Evolutionary conservation across 129 eudicot genomes (phyloP).

Genomic region (Centaurea solstitialis): DNA sequence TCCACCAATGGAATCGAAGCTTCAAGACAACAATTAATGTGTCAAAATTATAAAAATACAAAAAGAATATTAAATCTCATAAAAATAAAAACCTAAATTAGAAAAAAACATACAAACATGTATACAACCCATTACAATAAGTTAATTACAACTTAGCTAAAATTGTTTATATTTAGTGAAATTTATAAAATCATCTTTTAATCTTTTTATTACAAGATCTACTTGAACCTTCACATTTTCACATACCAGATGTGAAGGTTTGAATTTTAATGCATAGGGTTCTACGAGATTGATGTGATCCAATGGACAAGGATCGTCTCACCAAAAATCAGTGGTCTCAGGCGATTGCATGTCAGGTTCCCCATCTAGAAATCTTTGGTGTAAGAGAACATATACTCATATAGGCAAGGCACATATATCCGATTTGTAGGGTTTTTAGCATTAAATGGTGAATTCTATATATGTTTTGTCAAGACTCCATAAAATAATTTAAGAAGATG

Average conservation of each 20-base stretch:
- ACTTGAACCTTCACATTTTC: not conserved
- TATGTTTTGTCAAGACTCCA: not conserved
- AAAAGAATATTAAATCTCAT: not conserved
- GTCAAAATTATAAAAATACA: not conserved
- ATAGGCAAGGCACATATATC: not conserved
- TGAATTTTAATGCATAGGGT: not conserved
- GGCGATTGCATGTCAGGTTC: no score
- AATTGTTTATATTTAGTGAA: no score
- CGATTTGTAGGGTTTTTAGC: not conserved
- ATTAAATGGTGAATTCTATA: not conserved
- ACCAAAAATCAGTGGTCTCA: no score
- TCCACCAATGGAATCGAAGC: not conserved
- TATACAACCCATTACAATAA: no score
- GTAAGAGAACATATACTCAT: not conserved
- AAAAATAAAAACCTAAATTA: no score
- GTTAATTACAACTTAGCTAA: not conserved
- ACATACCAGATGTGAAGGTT: not conserved
- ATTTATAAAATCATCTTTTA: no score
- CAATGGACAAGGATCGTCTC: not conserved
- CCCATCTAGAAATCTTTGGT: not conserved
- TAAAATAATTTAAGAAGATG: not conserved
- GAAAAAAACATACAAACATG: no score
- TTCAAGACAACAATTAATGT: not conserved
- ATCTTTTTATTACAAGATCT: not conserved
- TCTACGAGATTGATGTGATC: not conserved